phyloP scores from a whole-genome alignment of 2,329 filamentous ascomycete species.

The Huntiella abstrusa region DNA sequence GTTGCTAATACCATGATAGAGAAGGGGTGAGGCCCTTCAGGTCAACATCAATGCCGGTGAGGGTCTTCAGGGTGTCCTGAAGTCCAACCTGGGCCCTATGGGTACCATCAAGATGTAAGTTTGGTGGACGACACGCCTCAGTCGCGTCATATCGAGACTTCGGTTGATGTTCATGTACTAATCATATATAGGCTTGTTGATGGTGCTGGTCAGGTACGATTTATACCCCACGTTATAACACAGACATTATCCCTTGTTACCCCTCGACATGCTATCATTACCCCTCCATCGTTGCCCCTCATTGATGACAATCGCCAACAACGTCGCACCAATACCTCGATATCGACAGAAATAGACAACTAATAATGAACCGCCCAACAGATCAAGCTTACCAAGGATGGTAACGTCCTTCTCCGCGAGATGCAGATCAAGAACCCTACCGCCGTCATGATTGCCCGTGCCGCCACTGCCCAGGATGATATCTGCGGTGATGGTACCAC shows the following conservation, averaged over 20 bases:
- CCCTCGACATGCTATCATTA: background rate
- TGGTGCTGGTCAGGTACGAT: conserved; percentile 45
- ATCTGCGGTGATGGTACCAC: conserved; percentile 97
- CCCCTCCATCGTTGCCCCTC: background rate
- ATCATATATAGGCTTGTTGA: conserved; percentile 40
- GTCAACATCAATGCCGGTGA: conserved; percentile 97
- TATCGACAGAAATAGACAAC: conserved; percentile 13
- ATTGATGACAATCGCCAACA: background rate
- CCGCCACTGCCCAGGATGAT: conserved; percentile 93
- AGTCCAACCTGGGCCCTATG: conserved; percentile 83
- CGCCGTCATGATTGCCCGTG: conserved; percentile 64
- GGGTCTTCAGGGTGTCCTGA: conserved; percentile 81
- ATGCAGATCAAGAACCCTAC: conserved; percentile 98
- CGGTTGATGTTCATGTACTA: conserved; percentile 13
- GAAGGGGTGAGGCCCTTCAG: conserved; percentile 86
- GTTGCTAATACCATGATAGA: conserved; percentile 29
- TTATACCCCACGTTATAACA: conserved; percentile 15
- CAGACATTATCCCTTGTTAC: background rate
- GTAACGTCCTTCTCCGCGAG: conserved; percentile 63
- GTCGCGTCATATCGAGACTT: background rate
- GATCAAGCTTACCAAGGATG: conserved; percentile 99
- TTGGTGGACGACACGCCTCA: background rate
- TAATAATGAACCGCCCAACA: conserved; percentile 19
- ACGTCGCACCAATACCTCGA: background rate
- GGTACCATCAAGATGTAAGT: conserved; percentile 88